Percentiles rank a stretch among this genome's conserved stretches.
Conservation (phyloP, 2,329 filamentous ascomycete species). For the Phaeosphaeria sp. region DNA sequence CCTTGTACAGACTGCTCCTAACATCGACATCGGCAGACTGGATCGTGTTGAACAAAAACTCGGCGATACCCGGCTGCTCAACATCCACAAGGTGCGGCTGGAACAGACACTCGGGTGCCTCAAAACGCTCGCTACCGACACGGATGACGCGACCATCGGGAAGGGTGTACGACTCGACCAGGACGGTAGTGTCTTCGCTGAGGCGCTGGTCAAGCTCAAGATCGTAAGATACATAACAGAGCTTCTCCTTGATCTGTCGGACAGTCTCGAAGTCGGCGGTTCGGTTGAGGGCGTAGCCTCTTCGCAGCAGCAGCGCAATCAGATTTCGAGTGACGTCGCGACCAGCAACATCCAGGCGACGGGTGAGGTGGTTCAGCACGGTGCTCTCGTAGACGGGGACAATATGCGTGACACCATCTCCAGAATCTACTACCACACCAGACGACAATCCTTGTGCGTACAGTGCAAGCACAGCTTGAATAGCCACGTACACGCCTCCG, state of each 20-base stretch:
- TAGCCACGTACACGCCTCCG: slow-evolving; percentile 96
- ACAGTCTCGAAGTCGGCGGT: slow-evolving; percentile 99
- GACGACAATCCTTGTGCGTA: slow-evolving; percentile 85
- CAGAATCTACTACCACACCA: slow-evolving; percentile 99
- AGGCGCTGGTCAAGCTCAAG: slow-evolving; percentile 94
- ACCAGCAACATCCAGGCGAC: slow-evolving; percentile 91
- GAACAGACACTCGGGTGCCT: slow-evolving; percentile 97
- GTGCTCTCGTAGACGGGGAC: slow-evolving; percentile 98
- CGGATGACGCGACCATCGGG: slow-evolving; percentile 96
- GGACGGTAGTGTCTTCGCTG: slow-evolving; percentile 94
- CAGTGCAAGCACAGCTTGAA: slow-evolving; percentile 92
- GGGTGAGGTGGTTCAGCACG: slow-evolving; percentile 94
- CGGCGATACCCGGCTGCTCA: slow-evolving; percentile 94
- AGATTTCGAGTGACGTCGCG: slow-evolving; percentile 98
- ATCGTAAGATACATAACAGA: slow-evolving; percentile 99
- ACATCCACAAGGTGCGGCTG: slow-evolving; percentile 98
- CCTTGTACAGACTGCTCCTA: slow-evolving; percentile 91
- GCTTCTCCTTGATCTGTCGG: slow-evolving; percentile 98
- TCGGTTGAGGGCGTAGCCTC: slow-evolving; percentile 95
- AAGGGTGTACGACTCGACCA: slow-evolving; percentile 97
- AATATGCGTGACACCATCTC: slow-evolving; percentile 97
- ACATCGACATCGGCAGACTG: slow-evolving; percentile 96
- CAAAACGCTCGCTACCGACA: slow-evolving; percentile 95
- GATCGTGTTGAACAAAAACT: slow-evolving; percentile 99
- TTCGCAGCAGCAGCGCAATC: slow-evolving; percentile 89